Base-by-base conservation (phyloP, 73 alveolate species). In the Stentor coeruleus region DNA sequence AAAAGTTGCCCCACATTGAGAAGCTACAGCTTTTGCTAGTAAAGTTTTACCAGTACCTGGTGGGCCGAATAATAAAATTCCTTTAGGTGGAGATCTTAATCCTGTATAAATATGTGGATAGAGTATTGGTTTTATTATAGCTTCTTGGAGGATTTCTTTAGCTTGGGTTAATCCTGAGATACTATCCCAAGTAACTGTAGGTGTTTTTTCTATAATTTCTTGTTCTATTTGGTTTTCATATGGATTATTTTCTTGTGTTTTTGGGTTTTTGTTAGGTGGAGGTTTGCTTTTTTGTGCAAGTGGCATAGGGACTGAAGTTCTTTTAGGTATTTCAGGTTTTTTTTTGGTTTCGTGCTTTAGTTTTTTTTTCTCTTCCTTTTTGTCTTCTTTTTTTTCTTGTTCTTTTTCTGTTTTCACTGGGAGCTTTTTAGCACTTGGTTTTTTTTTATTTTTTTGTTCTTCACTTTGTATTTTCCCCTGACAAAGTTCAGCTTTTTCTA, bases 1-100 rank as follows among this genome's bases (percentile, higher is more conserved):
- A 66, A 96, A 96, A 11, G 99, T 96, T 26, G 98, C 90, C 76
- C 93, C 89, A n/a, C 97, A 86, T 81, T 86, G 87, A n/a, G 94
- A 84, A 3, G 97, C 98, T 11, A 94, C 91, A 2, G 99, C 99
- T 85, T 95, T 97, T 0, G 99, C 99, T 58, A 97, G 94, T 86
- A 97, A 82, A 2, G 99, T 97, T 84, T 97, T 97, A 35, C 99
- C 99, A 30, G 98, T 97, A 58, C 98, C 98, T 60, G 96, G 99
- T 30, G 96, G 99, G 75, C 98, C 98, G 89, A 86, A 96, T 85
- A 97, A 83, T 74, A 97, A 87, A 28, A 97, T 96, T 0, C 99
- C 99, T 90, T 89, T 97, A 95, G 99, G 94, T 28, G 99, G 99
- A 38, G 94, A 89, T 33, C 98, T 87, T 26, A 93, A 80, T 6